These are phyloP conservation scores for Ilyonectria robusta DNA, from an alignment of 2,329 filamentous ascomycete species.

Conservation along the genomic window DNA sequence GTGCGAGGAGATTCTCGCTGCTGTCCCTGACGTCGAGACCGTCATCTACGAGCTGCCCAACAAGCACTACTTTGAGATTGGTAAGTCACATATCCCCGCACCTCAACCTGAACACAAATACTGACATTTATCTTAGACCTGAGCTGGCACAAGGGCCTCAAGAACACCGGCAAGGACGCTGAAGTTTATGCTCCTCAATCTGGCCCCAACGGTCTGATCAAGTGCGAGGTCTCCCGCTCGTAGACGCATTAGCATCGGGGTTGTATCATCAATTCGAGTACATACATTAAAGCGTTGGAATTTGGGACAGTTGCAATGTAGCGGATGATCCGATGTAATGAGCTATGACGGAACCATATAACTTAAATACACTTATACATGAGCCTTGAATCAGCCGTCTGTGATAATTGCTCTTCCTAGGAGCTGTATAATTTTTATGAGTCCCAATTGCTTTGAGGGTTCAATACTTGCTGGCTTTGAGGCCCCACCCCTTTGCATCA, in stretches of 20 bases:
- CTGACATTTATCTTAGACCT: slow-evolving; percentile 72
- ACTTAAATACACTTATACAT: slow-evolving; percentile 24
- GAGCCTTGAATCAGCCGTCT: slow-evolving; percentile 6
- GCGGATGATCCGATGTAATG: slow-evolving; percentile 34
- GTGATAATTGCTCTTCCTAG: not conserved
- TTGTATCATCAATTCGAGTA: slow-evolving; percentile 20
- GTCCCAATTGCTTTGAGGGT: not conserved
- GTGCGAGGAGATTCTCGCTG: slow-evolving; percentile 86
- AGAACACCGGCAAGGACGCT: slow-evolving; percentile 96
- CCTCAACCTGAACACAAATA: slow-evolving; percentile 14
- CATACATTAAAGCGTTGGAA: slow-evolving; percentile 25
- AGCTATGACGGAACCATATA: slow-evolving; percentile 39
- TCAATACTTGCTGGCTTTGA: not conserved
- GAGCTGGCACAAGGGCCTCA: slow-evolving; percentile 94
- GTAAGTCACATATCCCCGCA: slow-evolving; percentile 62
- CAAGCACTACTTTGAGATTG: slow-evolving; percentile 99
- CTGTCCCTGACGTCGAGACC: slow-evolving; percentile 77
- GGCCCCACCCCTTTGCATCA: too few species aligned
- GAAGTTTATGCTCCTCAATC: slow-evolving; percentile 96
- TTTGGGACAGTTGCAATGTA: slow-evolving; percentile 19
- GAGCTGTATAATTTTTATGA: not conserved
- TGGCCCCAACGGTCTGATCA: slow-evolving; percentile 94
- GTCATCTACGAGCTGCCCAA: slow-evolving; percentile 92
- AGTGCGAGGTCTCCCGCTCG: slow-evolving; percentile 84
- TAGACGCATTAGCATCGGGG: slow-evolving; percentile 37